Conservation (phyloP, 495 filamentous ascomycete genomes). For the Clavariopsis aquatica region DNA sequence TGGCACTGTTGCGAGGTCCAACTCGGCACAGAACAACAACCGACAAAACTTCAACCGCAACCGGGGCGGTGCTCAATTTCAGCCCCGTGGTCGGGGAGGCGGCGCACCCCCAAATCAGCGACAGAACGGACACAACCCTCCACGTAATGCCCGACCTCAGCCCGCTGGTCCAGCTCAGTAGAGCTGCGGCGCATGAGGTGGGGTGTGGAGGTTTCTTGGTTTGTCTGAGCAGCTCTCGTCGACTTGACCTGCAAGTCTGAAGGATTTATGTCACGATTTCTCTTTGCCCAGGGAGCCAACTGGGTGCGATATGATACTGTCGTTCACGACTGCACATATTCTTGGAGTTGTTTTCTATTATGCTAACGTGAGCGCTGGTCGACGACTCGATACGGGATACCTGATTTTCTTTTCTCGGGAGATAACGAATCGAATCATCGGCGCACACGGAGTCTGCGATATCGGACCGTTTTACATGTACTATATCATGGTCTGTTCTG, state of each 20-base stretch:
- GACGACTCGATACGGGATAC: slow-evolving; percentile 39
- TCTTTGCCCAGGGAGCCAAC: slow-evolving; percentile 32
- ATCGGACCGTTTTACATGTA: slow-evolving; percentile 34
- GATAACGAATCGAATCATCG: slow-evolving; percentile 36
- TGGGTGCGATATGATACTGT: slow-evolving; percentile 25
- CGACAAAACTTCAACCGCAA: slow-evolving; percentile 28
- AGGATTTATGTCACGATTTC: slow-evolving; percentile 34
- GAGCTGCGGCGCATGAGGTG: neutral
- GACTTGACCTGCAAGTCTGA: slow-evolving; percentile 16
- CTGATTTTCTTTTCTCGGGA: slow-evolving; percentile 35
- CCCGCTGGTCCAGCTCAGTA: slow-evolving; percentile 29
- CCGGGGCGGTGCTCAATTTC: slow-evolving; percentile 31
- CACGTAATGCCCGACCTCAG: slow-evolving; percentile 32
- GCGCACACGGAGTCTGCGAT: slow-evolving; percentile 35
- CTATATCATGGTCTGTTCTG: slow-evolving; percentile 36
- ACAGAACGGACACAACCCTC: slow-evolving; percentile 33
- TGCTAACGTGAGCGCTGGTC: slow-evolving; percentile 30
- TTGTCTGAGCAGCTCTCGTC: slow-evolving; percentile 36
- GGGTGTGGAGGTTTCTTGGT: slow-evolving; percentile 2
- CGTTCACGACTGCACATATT: slow-evolving; percentile 33
- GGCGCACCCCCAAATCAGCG: slow-evolving; percentile 27
- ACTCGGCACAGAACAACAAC: slow-evolving; percentile 17
- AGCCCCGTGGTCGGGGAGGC: slow-evolving; percentile 34
- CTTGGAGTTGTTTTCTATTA: slow-evolving; percentile 28
- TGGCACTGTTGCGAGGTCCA: slow-evolving; percentile 6